phyloP scores from a whole-genome alignment of 768 basidiomycete genomes.

The Naganishia onofrii region DNA sequence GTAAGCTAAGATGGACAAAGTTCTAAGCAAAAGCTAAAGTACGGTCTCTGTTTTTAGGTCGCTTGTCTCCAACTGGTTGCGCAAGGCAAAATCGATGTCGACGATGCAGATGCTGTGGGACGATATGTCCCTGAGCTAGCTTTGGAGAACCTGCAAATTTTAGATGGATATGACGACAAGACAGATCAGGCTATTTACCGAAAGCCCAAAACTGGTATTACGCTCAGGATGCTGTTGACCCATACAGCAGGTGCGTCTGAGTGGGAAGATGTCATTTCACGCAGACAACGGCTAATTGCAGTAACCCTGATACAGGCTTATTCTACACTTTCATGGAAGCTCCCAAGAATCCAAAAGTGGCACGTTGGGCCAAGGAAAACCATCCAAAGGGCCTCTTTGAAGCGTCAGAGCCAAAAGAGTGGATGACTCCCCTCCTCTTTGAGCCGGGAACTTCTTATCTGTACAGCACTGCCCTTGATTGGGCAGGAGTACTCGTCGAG shows the following conservation, averaged over 20 bases:
- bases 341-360: slow-evolving; percentile 29
- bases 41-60: slow-evolving; percentile 27
- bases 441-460: slow-evolving; percentile 41
- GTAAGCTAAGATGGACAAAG: slow-evolving; percentile 28
- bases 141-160: slow-evolving; percentile 33
- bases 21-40: background rate
- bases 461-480: slow-evolving; percentile 46
- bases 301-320: slow-evolving; percentile 31
- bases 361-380: slow-evolving; percentile 34
- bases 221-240: slow-evolving; percentile 44
- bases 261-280: background rate
- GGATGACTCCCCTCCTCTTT: slow-evolving; percentile 29
- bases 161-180: slow-evolving; percentile 39
- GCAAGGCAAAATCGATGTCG: slow-evolving; percentile 37
- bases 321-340: slow-evolving; percentile 33
- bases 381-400: slow-evolving; percentile 26
- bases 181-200: slow-evolving; percentile 27
- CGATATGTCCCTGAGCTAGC: slow-evolving; percentile 40
- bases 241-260: slow-evolving; percentile 44
- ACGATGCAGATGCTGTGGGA: slow-evolving; percentile 37
- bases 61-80: slow-evolving; percentile 47
- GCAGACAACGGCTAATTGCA: background rate
- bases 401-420: slow-evolving; percentile 31
- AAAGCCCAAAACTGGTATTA: slow-evolving; percentile 39
- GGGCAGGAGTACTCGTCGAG: slow-evolving; percentile 45